Evolutionary conservation across 805 yeast species (phyloP).

Genomic region (Barnettozyma sucrosica): DNA sequence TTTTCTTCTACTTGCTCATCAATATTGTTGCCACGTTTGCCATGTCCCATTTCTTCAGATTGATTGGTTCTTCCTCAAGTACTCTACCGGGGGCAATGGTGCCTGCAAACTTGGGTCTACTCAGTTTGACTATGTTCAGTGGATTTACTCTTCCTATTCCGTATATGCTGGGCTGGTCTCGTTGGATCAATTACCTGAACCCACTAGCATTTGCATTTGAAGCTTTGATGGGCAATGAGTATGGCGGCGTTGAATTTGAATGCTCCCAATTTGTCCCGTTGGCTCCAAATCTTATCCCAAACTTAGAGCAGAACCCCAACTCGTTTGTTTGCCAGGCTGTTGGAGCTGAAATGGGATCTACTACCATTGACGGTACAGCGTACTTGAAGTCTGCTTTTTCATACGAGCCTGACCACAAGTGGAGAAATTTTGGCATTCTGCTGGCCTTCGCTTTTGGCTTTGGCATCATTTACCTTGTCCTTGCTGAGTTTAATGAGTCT

Average conservation of each 20-base stretch:
- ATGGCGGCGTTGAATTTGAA: constrained; percentile 33
- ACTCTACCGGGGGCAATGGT: constrained; percentile 49
- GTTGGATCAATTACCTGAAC: constrained; percentile 54
- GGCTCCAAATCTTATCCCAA: constrained; percentile 2
- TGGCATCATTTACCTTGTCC: constrained; percentile 43
- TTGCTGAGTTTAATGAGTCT: constrained; percentile 54
- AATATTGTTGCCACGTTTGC: constrained; percentile 36
- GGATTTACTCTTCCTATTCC: constrained; percentile 54
- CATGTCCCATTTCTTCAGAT: constrained; percentile 50
- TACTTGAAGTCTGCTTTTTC: constrained; percentile 40
- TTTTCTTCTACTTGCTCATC: constrained; percentile 45
- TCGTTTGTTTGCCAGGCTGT: constrained; percentile 26
- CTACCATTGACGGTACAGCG: constrained; percentile 43
- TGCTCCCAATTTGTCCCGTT: constrained; percentile 47
- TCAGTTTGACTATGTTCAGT: constrained; percentile 43
- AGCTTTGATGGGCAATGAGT: constrained; percentile 50
- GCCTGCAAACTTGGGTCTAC: constrained; percentile 45
- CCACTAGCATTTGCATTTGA: constrained; percentile 53
- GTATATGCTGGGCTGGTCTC: constrained; percentile 53
- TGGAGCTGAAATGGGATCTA: constrained; percentile 43
- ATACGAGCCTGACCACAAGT: constrained; percentile 41
- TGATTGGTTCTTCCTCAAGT: constrained; percentile 42
- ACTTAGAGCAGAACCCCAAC: constrained; percentile 22
- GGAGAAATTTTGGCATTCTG: constrained; percentile 64
- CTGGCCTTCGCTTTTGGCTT: constrained; percentile 52